These are phyloP conservation scores for Petrea volubilis DNA, from an alignment of 257 asterid genomes.

Conservation along the genomic window DNA sequence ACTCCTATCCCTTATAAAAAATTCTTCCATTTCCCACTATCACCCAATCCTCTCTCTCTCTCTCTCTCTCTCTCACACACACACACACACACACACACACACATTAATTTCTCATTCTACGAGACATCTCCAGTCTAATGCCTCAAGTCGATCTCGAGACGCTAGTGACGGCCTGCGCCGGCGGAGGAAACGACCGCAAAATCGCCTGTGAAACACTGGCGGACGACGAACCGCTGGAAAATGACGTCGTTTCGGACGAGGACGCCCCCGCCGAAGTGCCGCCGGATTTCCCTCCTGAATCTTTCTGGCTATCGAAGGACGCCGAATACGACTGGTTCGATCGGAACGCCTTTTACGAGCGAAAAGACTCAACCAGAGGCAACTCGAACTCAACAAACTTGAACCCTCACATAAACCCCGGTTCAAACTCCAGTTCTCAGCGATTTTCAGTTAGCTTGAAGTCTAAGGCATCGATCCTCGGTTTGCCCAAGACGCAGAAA, in stretches of 20 bases:
- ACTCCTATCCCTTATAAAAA: background rate
- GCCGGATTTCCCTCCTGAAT: slow-evolving; percentile 58
- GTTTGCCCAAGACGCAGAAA: slow-evolving; percentile 63
- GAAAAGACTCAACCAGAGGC: slow-evolving; percentile 66
- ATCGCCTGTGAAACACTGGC: slow-evolving; percentile 54
- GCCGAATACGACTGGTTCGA: slow-evolving; percentile 73
- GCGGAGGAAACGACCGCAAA: slow-evolving; percentile 53
- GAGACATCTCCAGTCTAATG: slow-evolving; percentile 26
- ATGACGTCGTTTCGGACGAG: slow-evolving; percentile 9
- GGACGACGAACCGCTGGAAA: slow-evolving; percentile 14
- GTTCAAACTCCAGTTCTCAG: slow-evolving; percentile 47
- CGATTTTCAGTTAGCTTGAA: slow-evolving; percentile 37
- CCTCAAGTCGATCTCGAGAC: slow-evolving; percentile 64
- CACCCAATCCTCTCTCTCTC: background rate
- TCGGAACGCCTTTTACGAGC: slow-evolving; percentile 58
- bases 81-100: no score
- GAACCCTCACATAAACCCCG: slow-evolving; percentile 29
- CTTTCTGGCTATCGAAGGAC: slow-evolving; percentile 67
- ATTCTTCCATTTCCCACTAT: slow-evolving; percentile 2
- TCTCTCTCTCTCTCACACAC: background rate
- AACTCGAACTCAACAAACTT: slow-evolving; percentile 23
- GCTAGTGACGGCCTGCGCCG: slow-evolving; percentile 47
- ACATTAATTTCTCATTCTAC: slow-evolving; percentile 14
- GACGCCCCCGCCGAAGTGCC: slow-evolving; percentile 14
- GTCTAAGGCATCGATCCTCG: slow-evolving; percentile 50